Evolutionary conservation across 805 yeast genomes (phyloP).

Genomic region (Scheffersomyces ergatensis): DNA sequence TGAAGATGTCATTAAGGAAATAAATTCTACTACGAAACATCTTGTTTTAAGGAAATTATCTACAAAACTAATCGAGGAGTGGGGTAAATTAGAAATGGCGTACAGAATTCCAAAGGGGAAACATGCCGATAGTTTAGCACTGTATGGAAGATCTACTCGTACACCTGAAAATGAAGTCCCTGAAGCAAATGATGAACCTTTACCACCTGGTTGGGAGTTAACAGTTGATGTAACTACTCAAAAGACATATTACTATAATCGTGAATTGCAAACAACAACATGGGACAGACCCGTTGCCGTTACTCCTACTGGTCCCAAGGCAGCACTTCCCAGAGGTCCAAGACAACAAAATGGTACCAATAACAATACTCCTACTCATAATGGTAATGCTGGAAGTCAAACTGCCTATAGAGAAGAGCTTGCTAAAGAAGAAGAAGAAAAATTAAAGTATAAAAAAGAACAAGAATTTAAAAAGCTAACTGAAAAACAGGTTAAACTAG

Average conservation of each 20-base stretch:
- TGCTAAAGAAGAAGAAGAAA: constrained; percentile 32
- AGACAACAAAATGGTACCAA: background rate
- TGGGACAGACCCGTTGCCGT: constrained; percentile 59
- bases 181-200: constrained; percentile 21
- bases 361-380: constrained; percentile 2
- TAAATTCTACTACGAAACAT: constrained; percentile 25
- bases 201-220: constrained; percentile 69
- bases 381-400: constrained; percentile 2
- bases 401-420: constrained; percentile 16
- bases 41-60: constrained; percentile 35
- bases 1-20: constrained; percentile 55
- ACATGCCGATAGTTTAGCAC: constrained; percentile 1
- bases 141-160: constrained; percentile 20
- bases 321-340: constrained; percentile 7
- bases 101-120: constrained; percentile 74
- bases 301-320: constrained; percentile 31
- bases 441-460: constrained; percentile 30
- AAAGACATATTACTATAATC: constrained; percentile 53
- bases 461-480: constrained; percentile 29
- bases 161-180: constrained; percentile 10
- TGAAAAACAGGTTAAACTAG: constrained; percentile 33
- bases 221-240: constrained; percentile 48
- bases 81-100: constrained; percentile 79
- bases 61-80: constrained; percentile 50
- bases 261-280: constrained; percentile 42